phyloP scores from a whole-genome alignment of 306 rosid species.

The Malus asiatica region DNA sequence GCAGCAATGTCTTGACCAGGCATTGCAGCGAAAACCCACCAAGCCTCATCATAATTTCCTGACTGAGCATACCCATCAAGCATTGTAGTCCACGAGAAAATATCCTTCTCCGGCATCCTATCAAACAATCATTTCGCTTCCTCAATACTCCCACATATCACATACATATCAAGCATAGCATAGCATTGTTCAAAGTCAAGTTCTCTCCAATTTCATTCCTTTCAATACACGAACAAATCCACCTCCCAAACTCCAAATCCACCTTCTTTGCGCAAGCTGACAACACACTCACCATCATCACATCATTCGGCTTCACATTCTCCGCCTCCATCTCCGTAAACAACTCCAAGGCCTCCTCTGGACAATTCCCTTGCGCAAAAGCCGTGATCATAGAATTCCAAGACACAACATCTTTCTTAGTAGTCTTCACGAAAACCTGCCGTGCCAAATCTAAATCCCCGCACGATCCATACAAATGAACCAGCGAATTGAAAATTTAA shows the following conservation, averaged over 20 bases:
- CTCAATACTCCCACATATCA: slow-evolving; percentile 44
- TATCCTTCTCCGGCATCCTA: slow-evolving; percentile 51
- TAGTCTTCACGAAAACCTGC: slow-evolving; percentile 33
- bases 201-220: slow-evolving; percentile 30
- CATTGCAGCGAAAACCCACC: slow-evolving; percentile 29
- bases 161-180: slow-evolving; percentile 50
- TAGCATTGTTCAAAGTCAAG: slow-evolving; percentile 50
- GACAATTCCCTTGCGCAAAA: slow-evolving; percentile 35
- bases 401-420: slow-evolving; percentile 44
- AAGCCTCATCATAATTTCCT: slow-evolving; percentile 44
- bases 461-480: slow-evolving; percentile 47
- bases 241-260: slow-evolving; percentile 56
- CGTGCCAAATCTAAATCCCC: slow-evolving; percentile 40
- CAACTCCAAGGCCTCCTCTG: slow-evolving; percentile 40
- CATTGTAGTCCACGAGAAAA: slow-evolving; percentile 62
- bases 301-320: slow-evolving; percentile 44
- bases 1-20: slow-evolving; percentile 50
- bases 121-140: slow-evolving; percentile 45
- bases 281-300: slow-evolving; percentile 52
- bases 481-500: slow-evolving; percentile 46
- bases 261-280: slow-evolving; percentile 47
- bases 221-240: slow-evolving; percentile 47
- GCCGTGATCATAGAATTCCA: slow-evolving; percentile 59
- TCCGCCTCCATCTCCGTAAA: slow-evolving; percentile 39
- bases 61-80: slow-evolving; percentile 56